Evolutionary conservation across 768 basidiomycete species (phyloP).

Genomic region (Megacollybia marginata): DNA sequence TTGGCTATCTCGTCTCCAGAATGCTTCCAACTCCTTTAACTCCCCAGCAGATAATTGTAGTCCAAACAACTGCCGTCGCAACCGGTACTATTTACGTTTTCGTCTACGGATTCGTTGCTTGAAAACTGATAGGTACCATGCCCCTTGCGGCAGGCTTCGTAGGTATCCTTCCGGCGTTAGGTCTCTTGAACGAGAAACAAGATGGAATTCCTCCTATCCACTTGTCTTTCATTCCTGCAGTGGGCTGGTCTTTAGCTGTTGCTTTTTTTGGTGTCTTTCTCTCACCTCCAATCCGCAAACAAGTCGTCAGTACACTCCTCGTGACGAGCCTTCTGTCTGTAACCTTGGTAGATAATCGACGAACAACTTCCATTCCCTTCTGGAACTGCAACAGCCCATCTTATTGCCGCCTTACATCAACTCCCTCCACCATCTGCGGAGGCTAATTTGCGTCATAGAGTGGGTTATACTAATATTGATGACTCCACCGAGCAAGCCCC

Average conservation of each 20-base stretch:
- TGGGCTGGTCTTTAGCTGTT: conserved; percentile 84
- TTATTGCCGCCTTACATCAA: conserved; percentile 85
- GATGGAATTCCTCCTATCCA: conserved; percentile 76
- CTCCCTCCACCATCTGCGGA: conserved; percentile 58
- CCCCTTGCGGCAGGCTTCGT: conserved; percentile 60
- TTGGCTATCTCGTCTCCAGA: conserved; percentile 82
- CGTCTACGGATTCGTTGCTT: neutral
- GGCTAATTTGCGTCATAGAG: conserved; percentile 39
- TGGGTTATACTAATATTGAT: conserved; percentile 39
- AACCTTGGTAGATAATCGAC: conserved; percentile 64
- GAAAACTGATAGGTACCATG: conserved; percentile 89
- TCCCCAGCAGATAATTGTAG: conserved; percentile 90
- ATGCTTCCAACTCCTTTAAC: conserved; percentile 66
- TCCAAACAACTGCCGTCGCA: conserved; percentile 84
- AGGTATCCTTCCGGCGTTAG: conserved; percentile 41
- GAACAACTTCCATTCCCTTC: conserved; percentile 93
- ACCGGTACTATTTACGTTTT: conserved; percentile 68
- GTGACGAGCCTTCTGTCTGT: neutral
- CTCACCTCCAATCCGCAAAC: conserved; percentile 88
- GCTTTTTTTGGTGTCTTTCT: conserved; percentile 98
- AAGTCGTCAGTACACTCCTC: conserved; percentile 58
- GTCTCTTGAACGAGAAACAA: conserved; percentile 60
- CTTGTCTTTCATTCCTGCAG: conserved; percentile 64
- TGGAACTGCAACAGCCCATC: conserved; percentile 92
- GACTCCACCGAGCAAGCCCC: conserved; percentile 7